Evolutionary conservation across 306 rosid genomes (phyloP).

Genomic region (Cyamopsis tetragonoloba): DNA sequence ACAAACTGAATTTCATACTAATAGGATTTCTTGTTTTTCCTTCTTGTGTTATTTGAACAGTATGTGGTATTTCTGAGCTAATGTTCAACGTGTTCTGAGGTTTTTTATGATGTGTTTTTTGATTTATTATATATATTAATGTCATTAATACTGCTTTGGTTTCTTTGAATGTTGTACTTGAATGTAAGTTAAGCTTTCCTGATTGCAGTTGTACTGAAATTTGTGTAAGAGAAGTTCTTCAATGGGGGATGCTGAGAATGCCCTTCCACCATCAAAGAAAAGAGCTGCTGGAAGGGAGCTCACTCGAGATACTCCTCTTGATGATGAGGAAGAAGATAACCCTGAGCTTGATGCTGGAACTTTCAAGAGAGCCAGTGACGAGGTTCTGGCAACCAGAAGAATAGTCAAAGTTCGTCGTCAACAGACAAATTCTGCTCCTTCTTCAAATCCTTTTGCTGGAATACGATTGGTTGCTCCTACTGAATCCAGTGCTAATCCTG

Average conservation of each 20-base stretch:
- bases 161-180: not conserved
- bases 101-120: not conserved
- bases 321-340: slow-evolving; percentile 76
- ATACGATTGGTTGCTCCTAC: slow-evolving; percentile 53
- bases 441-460: slow-evolving; percentile 86
- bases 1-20: too few relatives aligned
- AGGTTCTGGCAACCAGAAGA: slow-evolving; percentile 81
- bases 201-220: slow-evolving; percentile 33
- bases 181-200: not conserved
- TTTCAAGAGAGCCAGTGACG: slow-evolving; percentile 89
- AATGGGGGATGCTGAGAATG: slow-evolving; percentile 79
- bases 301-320: slow-evolving; percentile 73
- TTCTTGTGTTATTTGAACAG: too few relatives aligned
- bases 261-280: slow-evolving; percentile 72
- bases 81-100: not conserved
- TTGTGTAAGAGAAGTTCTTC: too few relatives aligned
- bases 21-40: too few relatives aligned
- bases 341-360: slow-evolving; percentile 66
- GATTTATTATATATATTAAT: not conserved
- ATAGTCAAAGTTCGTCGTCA: slow-evolving; percentile 83
- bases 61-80: too few relatives aligned
- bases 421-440: slow-evolving; percentile 45
- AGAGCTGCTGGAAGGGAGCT: slow-evolving; percentile 92
- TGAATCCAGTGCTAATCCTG: slow-evolving; percentile 35
- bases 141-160: not conserved